Base-by-base conservation (phyloP, 2,329 filamentous ascomycete genomes). In the Fusarium coicis region DNA sequence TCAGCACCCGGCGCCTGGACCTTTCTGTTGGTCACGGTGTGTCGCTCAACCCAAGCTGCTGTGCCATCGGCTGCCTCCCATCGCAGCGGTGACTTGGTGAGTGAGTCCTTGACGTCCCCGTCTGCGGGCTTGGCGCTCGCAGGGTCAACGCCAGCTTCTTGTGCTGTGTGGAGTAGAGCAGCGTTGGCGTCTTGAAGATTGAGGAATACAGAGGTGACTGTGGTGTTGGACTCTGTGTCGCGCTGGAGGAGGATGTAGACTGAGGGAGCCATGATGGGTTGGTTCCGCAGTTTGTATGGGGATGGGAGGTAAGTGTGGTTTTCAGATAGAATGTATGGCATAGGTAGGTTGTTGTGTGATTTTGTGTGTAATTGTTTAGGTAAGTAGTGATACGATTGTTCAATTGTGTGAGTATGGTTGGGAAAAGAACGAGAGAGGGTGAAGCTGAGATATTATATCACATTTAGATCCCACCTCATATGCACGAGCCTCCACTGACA, bases 31-130 rank as follows among this genome's bases (percentile, higher is more conserved):
- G 70, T 74, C 26, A 83, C 77, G 19, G 62, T 68, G 57, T 83
- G 82, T 43, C 74, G 66, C 77, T 83, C 82, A 36, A 83, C 82
- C 82, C 82, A 83, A 59, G 79, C 82, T 15, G 79, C 71, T 46
- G 74, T 72, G 9, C 82, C 82, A 28, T 83, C 81, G 11, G 80
- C 72, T 23, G 79, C 77, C 23, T 81, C 77, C 82, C 82, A 83
- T 60, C 81, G 73, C 50, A 80, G 50, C 10, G 81, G 82, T 62
- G 80, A 54, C 57, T 73, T 74, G 34, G 39, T 63, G 34, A 63
- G 76, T 34, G 62, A 74, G 26, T 56, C 65, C 55, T 66, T 58
- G 58, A 44, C 36, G 7, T 62, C 70, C 15, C 36, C 50, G 36
- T 72, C 32, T 23, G 76, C 72, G 11, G 69, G 54, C 55, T 79